phyloP scores from a whole-genome alignment of 345 rosid genomes.

The Lenwebbia sp. region DNA sequence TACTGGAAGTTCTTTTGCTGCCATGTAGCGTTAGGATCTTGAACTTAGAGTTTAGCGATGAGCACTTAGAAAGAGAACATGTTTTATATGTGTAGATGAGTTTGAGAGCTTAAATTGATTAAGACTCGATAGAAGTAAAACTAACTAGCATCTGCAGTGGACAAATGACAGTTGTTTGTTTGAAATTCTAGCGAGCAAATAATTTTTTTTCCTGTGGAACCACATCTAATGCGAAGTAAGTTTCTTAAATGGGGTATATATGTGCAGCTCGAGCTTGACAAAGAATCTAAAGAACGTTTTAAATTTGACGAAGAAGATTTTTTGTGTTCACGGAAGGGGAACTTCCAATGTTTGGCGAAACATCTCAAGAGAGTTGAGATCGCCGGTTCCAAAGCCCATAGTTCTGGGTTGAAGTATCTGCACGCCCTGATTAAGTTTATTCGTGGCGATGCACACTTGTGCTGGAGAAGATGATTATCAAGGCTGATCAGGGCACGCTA shows the following conservation, averaged over 20 bases:
- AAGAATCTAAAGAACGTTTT: neutral
- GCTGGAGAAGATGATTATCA: neutral
- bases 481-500: neutral
- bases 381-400: neutral
- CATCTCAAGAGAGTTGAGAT: neutral
- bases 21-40: neutral
- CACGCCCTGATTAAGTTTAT: neutral
- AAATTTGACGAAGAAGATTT: neutral
- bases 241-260: neutral
- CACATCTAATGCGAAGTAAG: neutral
- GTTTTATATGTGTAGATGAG: no score
- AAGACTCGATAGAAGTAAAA: neutral
- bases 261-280: neutral
- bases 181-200: neutral
- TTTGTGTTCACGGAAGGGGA: neutral
- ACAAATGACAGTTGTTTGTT: neutral
- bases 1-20: neutral
- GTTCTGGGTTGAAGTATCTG: neutral
- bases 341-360: neutral
- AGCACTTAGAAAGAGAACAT: neutral
- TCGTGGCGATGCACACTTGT: neutral
- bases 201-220: neutral
- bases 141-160: neutral
- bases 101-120: neutral
- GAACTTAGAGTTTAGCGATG: neutral